These are phyloP conservation scores for Triticum aestivum DNA, from an alignment of 176 grass and related monocot genomes.

Conservation along the genomic window IWGSC_CS_RefSeq_v2.1 NC_057797.1:536724402-536724901, in stretches of 20 bases:
- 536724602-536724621: conserved; percentile 7
- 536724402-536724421: conserved; percentile 8
- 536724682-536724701: not conserved
- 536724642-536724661: not conserved
- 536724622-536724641: not conserved
- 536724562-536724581: not conserved
- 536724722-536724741: conserved; percentile 17
- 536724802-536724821: not conserved
- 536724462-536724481: conserved; percentile 13
- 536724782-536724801: not conserved
- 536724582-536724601: not conserved
- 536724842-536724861: not conserved
- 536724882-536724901: conserved; percentile 7
- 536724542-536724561: conserved; percentile 1
- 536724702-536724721: not conserved
- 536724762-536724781: not conserved
- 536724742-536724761: not conserved
- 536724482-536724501: not conserved
- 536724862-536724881: conserved; percentile 9
- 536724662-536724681: not conserved
- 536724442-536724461: not conserved
- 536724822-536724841: conserved; percentile 7
- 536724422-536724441: not conserved
- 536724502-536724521: not conserved
- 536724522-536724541: conserved; percentile 18